Evolutionary conservation across 352 stramenopile species (phyloP), one percentile per base, ranked within the genome.

Genomic region (Pythium brachiatum): DNA sequence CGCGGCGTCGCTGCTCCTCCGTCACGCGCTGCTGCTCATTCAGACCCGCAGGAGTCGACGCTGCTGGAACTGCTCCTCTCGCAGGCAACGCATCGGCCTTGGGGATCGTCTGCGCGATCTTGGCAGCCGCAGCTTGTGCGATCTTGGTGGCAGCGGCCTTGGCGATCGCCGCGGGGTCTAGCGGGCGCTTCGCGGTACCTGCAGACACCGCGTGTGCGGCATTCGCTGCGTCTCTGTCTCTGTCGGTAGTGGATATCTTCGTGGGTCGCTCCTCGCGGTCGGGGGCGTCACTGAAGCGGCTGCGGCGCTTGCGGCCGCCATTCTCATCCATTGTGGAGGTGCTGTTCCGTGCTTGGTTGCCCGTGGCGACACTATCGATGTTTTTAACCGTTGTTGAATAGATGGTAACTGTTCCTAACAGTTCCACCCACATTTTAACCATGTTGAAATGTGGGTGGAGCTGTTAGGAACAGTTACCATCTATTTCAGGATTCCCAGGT

Each of bases 221-320:
- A 48, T 48, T 48, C n/a, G 9, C n/a, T 27, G 21, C n/a, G 4
- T 11, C 26, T 3, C 41, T 41, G 3, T 60, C 51, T 62, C 34
- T 62, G 21, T 61, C 52, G 1, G 53, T 32, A 56, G 29, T 57
- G 55, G 47, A 51, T 59, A 72, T 11, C 43, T 72, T 69, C 38
- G 32, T 63, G 13, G 25, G 66, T 11, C 64, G 59, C 48, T 53
- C 55, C 18, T 62, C 46, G 27, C 52, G 31, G 13, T 53, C 61
- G 34, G 75, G 72, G 7, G 74, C 73, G 54, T 95, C 86, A 69
- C 83, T 93, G 66, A 95, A 95, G 39, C 86, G 79, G 73, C 82
- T 91, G 76, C 89, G 89, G 63, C 83, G 83, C 76, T 93, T 95
- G 52, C 83, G 83, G 26, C 71, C 70, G 34, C 44, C 52, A 2